Percentiles rank a stretch among this genome's conserved stretches.
Evolutionary conservation across 345 rosid genomes (phyloP).

Genomic region (Passiflora organensis): DNA sequence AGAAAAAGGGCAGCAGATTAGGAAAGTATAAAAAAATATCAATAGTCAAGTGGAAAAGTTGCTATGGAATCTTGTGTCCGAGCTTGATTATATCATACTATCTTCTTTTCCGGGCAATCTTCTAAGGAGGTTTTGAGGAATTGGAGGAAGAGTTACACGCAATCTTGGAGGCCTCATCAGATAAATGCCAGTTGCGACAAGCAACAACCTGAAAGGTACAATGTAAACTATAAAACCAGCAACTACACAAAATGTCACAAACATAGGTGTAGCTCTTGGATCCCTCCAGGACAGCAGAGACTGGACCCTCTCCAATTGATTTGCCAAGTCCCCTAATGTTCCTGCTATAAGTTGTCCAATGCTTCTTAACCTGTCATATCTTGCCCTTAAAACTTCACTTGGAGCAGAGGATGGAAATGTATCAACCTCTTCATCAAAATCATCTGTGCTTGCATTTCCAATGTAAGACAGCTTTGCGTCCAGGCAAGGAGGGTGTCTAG

Average conservation of each 20-base stretch:
- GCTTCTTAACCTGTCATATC: slow-evolving; percentile 47
- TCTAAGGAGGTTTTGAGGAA: slow-evolving; percentile 13
- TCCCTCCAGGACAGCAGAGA: slow-evolving; percentile 35
- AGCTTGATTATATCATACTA: not conserved
- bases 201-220: slow-evolving; percentile 8
- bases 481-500: slow-evolving; percentile 42
- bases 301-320: slow-evolving; percentile 31
- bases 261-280: slow-evolving; percentile 35
- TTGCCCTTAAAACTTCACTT: slow-evolving; percentile 19
- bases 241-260: slow-evolving; percentile 21
- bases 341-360: slow-evolving; percentile 32
- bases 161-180: slow-evolving; percentile 18
- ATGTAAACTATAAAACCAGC: slow-evolving; percentile 1
- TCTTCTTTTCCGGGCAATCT: slow-evolving; percentile 13
- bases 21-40: too few species aligned
- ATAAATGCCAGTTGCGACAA: slow-evolving; percentile 2
- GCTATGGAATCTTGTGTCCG: too few species aligned
- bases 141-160: slow-evolving; percentile 8
- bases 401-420: slow-evolving; percentile 38
- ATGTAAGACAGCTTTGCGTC: slow-evolving; percentile 36
- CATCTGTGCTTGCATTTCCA: slow-evolving; percentile 26
- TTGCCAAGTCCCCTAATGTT: slow-evolving; percentile 37
- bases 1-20: too few species aligned
- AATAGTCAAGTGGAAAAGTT: too few species aligned
- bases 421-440: slow-evolving; percentile 50